Evolutionary conservation across 2,329 filamentous ascomycete species (phyloP), one percentile per base, ranked within the genome.

Genomic region (Dichotomopilus funicola): DNA sequence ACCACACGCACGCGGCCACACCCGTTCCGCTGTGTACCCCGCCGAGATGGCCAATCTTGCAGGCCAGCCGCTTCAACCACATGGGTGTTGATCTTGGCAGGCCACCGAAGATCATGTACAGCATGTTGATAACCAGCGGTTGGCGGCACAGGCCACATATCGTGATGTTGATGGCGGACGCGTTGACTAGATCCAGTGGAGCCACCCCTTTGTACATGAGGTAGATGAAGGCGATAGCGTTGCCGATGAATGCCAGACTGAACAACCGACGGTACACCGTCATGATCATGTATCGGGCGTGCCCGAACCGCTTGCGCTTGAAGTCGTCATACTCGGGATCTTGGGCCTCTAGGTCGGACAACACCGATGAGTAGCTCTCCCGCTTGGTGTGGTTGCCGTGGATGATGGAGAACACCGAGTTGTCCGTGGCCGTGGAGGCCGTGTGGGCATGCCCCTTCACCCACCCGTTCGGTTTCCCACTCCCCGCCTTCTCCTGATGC

Each of bases 251-350:
- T 35, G 80, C 70, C 8, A 81, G 50, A 43, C 77, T 76, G 67
- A 84, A 83, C 7, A 84, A 74, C 4, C 77, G 74, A 27, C 81
- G 75, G 62, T 84, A 84, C 33, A 77, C 71, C 52, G 78, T 78
- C 62, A 81, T 72, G 55, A 80, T 66, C 35, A 73, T 72, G 63
- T 73, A 69, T 35, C 73, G 68, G 35, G 78, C 13, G 60, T 60
- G 59, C 37, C 59, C 58, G 37, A 65, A 52, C 12, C 50, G 59
- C 40, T 64, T 65, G 43, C 53, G 57, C 33, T 54, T 49, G 54
- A 47, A 54, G 10, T 59, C 52, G 44, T 54, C 50, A 50, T 33
- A 43, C 38, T 57, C 54, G 51, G 38, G 40, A 13, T 48, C 13
- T 41, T 64, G 61, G 40, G 58, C 62, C 35, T 64, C 61, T 54